Base-by-base conservation (phyloP, 192 early-diverging fungal genomes). In the Gigaspora rosea region DNA sequence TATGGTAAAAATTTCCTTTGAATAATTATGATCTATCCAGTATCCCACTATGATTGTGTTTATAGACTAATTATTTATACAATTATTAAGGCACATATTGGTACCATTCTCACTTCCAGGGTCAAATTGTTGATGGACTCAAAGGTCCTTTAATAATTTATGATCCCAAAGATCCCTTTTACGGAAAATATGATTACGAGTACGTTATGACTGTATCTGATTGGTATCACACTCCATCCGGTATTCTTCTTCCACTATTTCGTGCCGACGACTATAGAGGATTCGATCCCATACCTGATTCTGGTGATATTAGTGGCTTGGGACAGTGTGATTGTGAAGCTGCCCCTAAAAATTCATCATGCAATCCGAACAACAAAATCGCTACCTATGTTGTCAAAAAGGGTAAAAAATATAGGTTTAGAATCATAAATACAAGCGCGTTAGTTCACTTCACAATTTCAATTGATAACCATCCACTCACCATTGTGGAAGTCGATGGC, bases 81-180 rank as follows among this genome's bases (percentile, higher is more conserved):
- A 27, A 41, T 41, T 27, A 27, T 27, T 7, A 41, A 41, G 41
- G 85, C 20, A 83, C 82, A 56, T 86, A 81, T 48, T 88, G 86
- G 86, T 81, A 78, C n/a, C 86, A 88, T 49, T 78, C 79, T 36
- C 86, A 88, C 64, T 41, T 70, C 18, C 27, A 35, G 2, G 71
- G 69, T 0, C 81, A 82, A 35, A 77, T 79, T 33, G 47, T 79
- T 65, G 81, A 82, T 62, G 81, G 81, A 8, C 54, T 82, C 20
- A 41, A 52, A 11, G 76, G 76, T 70, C 7, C 47, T 58, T 3
- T 36, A 15, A 18, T 68, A 4, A 12, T 62, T 20, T 32, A 47
- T n/a, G 36, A 76, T 77, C 59, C 59, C 75, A 61, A 82, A 7
- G 81, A 82, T 13, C 71, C 81, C 2, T 73, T 80, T 15, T 47